These are phyloP conservation scores for Picochlorum sp. DNA, from an alignment of 139 green algal species.

Conservation along the genomic window DNA sequence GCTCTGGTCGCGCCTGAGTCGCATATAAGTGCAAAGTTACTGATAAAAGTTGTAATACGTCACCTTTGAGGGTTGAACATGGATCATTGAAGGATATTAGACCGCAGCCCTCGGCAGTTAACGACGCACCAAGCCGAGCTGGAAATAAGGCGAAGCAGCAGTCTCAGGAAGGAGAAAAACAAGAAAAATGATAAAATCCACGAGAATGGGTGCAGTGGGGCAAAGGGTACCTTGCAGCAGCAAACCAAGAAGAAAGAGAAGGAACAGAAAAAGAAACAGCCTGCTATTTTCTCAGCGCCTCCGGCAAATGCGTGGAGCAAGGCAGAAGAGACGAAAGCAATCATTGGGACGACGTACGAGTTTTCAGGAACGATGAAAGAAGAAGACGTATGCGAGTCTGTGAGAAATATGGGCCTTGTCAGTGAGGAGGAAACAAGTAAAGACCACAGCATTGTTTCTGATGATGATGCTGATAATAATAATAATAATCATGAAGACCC, in stretches of 20 bases:
- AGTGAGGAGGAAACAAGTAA: too few relatives aligned
- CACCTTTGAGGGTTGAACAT: too few relatives aligned
- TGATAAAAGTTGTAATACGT: too few relatives aligned
- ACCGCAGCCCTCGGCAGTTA: too few relatives aligned
- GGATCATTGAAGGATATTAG: background rate
- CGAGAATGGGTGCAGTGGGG: background rate
- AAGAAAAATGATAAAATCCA: background rate
- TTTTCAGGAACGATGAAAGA: too few relatives aligned
- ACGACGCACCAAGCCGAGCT: too few relatives aligned
- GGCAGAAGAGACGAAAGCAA: background rate
- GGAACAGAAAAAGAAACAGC: background rate
- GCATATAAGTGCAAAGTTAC: too few relatives aligned
- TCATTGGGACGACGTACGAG: too few relatives aligned
- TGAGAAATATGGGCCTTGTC: background rate
- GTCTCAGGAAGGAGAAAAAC: background rate
- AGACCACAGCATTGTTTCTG: too few relatives aligned
- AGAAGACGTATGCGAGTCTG: background rate
- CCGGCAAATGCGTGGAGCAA: background rate
- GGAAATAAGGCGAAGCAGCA: background rate
- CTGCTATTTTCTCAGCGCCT: background rate
- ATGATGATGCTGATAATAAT: too few relatives aligned
- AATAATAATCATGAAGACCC: too few relatives aligned
- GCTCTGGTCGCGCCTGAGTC: too few relatives aligned
- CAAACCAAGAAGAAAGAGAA: background rate
- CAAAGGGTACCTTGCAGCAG: background rate